A percentile compares a stretch with the other conserved stretches of the same genome.
phyloP scores from a whole-genome alignment of 2,329 filamentous ascomycete species.

The Epichloe aotearoae region DNA sequence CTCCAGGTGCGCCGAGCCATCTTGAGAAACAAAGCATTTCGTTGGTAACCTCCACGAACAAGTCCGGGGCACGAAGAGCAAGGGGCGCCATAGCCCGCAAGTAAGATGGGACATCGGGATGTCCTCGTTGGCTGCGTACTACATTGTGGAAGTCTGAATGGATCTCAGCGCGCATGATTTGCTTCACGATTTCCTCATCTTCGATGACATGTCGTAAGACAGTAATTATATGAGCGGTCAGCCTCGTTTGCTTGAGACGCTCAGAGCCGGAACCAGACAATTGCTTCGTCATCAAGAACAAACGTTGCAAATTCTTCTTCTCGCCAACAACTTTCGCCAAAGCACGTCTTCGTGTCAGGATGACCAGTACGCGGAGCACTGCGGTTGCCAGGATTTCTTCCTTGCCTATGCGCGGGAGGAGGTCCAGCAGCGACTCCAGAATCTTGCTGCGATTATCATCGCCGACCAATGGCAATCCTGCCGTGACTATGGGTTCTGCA shows the following conservation, averaged over 20 bases:
- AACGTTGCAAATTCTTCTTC: slow-evolving; percentile 74
- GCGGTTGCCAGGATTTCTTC: slow-evolving; percentile 76
- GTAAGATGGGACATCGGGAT: slow-evolving; percentile 57
- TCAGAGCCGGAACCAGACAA: slow-evolving; percentile 67
- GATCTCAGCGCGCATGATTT: slow-evolving; percentile 87
- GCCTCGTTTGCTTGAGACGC: slow-evolving; percentile 45
- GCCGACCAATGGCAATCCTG: slow-evolving; percentile 40
- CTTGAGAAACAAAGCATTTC: slow-evolving; percentile 65
- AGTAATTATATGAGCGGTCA: slow-evolving; percentile 58
- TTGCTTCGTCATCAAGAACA: slow-evolving; percentile 94
- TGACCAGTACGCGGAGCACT: slow-evolving; percentile 69
- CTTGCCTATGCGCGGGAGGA: slow-evolving; percentile 77
- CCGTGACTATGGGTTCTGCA: slow-evolving; percentile 45
- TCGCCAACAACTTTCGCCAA: slow-evolving; percentile 68
- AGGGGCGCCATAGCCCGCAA: slow-evolving; percentile 67
- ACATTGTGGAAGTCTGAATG: slow-evolving; percentile 56
- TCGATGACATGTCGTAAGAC: slow-evolving; percentile 88
- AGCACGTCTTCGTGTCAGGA: slow-evolving; percentile 67
- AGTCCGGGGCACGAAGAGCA: slow-evolving; percentile 64
- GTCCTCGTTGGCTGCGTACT: slow-evolving; percentile 34
- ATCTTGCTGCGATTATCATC: slow-evolving; percentile 55
- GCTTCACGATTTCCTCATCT: slow-evolving; percentile 79
- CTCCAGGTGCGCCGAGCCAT: slow-evolving; percentile 33
- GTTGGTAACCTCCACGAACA: slow-evolving; percentile 80
- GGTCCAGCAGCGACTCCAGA: slow-evolving; percentile 64